Conservation (phyloP, 2,329 filamentous ascomycete species). For the Microdochium bolleyi region DNA sequence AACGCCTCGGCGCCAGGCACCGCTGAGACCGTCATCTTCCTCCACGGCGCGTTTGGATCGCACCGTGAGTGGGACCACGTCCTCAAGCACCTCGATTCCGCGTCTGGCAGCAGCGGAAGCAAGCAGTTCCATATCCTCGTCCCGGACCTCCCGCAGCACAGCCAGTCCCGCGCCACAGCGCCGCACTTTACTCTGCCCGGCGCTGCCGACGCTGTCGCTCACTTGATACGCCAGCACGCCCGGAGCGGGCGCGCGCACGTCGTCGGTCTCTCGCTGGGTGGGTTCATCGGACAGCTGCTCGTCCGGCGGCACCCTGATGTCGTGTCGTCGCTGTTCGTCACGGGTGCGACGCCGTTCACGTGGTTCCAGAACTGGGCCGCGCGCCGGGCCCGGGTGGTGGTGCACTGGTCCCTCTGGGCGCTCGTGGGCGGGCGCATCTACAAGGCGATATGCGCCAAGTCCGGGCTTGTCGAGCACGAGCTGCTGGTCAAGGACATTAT, state of each 20-base stretch:
- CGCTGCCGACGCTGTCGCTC: constrained; percentile 1
- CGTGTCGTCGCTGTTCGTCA: not conserved
- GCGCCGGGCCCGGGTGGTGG: not conserved
- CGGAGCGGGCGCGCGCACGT: constrained; percentile 2
- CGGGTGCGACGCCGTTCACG: constrained; percentile 1
- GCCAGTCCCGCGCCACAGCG: not conserved
- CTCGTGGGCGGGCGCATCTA: not conserved
- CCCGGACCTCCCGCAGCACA: constrained; percentile 2
- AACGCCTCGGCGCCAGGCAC: not conserved
- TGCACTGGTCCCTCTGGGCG: not conserved
- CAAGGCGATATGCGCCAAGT: too few relatives aligned
- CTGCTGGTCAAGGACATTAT: constrained; percentile 23
- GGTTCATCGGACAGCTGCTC: constrained; percentile 1
- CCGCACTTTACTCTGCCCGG: constrained; percentile 1
- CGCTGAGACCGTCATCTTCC: not conserved
- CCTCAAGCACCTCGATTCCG: not conserved
- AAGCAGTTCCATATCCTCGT: constrained; percentile 3
- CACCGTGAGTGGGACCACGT: constrained; percentile 1
- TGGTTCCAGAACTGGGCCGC: not conserved
- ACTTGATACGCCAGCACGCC: constrained; percentile 1
- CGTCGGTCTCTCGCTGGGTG: constrained; percentile 3
- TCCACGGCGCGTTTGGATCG: constrained; percentile 1
- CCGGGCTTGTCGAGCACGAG: constrained; percentile 13
- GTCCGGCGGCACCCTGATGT: constrained; percentile 1
- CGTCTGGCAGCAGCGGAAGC: not conserved